Conservation (phyloP, 345 rosid genomes). For the Hirschfeldia incana region DNA sequence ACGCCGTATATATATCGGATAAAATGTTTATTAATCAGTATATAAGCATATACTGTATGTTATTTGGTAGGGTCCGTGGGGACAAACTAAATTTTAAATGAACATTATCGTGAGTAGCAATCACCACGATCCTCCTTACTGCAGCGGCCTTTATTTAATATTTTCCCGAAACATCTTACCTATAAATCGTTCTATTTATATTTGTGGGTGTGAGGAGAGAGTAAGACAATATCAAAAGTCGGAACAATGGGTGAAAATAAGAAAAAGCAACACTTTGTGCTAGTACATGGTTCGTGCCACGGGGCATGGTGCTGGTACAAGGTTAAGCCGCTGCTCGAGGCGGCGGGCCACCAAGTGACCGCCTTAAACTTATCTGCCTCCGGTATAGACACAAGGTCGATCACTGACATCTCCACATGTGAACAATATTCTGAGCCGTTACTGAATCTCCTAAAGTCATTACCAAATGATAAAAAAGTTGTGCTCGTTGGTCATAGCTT, state of each 20-base stretch:
- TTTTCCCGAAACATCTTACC: neutral
- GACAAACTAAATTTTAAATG: neutral
- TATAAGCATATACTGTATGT: too few species aligned
- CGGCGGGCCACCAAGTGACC: slow-evolving; percentile 52
- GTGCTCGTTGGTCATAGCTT: slow-evolving; percentile 74
- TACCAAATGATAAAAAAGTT: slow-evolving; percentile 44
- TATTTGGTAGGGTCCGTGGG: neutral
- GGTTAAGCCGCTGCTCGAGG: slow-evolving; percentile 54
- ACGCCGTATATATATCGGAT: too few species aligned
- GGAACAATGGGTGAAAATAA: slow-evolving; percentile 19
- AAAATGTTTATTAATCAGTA: too few species aligned
- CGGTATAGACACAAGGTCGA: slow-evolving; percentile 46
- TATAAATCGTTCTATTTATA: neutral
- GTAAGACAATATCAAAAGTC: neutral
- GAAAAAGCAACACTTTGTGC: slow-evolving; percentile 48
- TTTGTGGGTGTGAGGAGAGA: neutral
- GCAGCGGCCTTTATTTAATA: neutral
- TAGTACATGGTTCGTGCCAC: slow-evolving; percentile 62
- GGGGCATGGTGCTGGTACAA: slow-evolving; percentile 77
- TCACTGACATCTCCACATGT: slow-evolving; percentile 47
- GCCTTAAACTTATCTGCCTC: slow-evolving; percentile 53
- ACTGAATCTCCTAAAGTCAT: slow-evolving; percentile 32
- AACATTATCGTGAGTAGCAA: slow-evolving; percentile 4
- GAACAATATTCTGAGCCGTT: slow-evolving; percentile 53
- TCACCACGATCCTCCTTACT: neutral